Conservation (phyloP, 169 alveolate genomes). For the Haemoproteus tartakovskyi region DNA sequence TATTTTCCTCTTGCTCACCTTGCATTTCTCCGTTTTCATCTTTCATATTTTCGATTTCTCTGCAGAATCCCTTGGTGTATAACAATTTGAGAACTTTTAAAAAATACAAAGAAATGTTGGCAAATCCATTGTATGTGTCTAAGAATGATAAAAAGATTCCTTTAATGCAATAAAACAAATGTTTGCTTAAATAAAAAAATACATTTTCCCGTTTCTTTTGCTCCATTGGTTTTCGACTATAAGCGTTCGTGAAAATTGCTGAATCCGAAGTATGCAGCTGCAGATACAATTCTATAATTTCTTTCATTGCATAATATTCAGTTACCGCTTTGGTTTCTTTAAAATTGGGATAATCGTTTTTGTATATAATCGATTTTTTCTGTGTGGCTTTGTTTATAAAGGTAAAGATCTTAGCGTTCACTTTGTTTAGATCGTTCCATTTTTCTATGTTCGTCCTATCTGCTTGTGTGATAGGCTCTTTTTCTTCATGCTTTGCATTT, state of each 20-base stretch:
- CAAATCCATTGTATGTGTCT: conserved; percentile 42
- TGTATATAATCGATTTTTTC: conserved; percentile 27
- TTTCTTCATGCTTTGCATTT: background rate
- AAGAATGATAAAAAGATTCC: conserved; percentile 13
- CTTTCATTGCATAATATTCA: conserved; percentile 15
- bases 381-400: conserved; percentile 8
- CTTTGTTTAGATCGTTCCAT: background rate
- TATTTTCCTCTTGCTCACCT: conserved; percentile 73
- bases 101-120: conserved; percentile 57
- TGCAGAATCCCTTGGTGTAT: conserved; percentile 66
- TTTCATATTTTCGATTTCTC: conserved; percentile 66
- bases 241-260: too few species aligned
- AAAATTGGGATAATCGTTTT: conserved; percentile 49
- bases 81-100: conserved; percentile 49
- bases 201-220: background rate
- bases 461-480: background rate
- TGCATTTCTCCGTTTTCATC: conserved; percentile 71
- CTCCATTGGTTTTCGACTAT: background rate
- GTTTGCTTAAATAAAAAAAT: conserved; percentile 33
- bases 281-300: conserved; percentile 15
- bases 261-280: too few species aligned
- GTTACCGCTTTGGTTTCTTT: conserved; percentile 26
- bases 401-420: conserved; percentile 8
- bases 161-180: conserved; percentile 30
- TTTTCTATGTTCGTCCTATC: background rate